Conservation (phyloP, 179 eudicot genomes). For the Silene coronaria region DNA sequence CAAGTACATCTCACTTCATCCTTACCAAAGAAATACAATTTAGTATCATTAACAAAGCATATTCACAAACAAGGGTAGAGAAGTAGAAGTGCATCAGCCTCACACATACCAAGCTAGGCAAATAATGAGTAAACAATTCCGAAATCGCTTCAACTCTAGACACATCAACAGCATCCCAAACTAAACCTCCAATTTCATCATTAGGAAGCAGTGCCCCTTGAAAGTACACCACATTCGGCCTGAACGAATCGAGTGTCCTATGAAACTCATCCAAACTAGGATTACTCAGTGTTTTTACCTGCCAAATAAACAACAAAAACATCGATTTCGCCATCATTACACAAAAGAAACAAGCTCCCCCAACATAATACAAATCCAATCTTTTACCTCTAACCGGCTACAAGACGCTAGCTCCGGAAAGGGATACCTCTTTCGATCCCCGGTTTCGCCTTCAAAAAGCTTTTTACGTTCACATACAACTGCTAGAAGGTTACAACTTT, state of each 20-base stretch:
- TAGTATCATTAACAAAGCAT: background rate
- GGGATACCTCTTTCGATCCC: conserved; percentile 40
- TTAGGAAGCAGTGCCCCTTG: conserved; percentile 63
- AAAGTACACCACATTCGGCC: conserved; percentile 69
- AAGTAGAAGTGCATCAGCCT: background rate
- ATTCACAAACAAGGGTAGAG: background rate
- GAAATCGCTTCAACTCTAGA: conserved; percentile 50
- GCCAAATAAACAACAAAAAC: conserved; percentile 9
- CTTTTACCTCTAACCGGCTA: conserved; percentile 67
- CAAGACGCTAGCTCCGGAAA: conserved; percentile 61
- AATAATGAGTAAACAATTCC: conserved; percentile 48
- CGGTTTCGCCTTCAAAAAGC: conserved; percentile 24
- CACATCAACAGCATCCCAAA: conserved; percentile 55
- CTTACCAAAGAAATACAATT: background rate
- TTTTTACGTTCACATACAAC: conserved; percentile 54
- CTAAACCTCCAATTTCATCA: conserved; percentile 65
- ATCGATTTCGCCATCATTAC: background rate
- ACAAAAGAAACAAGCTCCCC: background rate
- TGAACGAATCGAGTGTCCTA: conserved; percentile 45
- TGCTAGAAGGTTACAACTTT: conserved; percentile 67
- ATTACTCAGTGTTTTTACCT: conserved; percentile 63
- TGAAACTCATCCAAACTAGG: conserved; percentile 61
- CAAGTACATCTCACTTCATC: background rate
- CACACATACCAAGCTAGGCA: conserved; percentile 82
- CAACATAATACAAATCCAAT: background rate